Percentiles rank a stretch among this genome's conserved stretches.
Evolutionary conservation across 2,329 filamentous ascomycete genomes (phyloP).

Genomic region (Aspergillus glaucus): DNA sequence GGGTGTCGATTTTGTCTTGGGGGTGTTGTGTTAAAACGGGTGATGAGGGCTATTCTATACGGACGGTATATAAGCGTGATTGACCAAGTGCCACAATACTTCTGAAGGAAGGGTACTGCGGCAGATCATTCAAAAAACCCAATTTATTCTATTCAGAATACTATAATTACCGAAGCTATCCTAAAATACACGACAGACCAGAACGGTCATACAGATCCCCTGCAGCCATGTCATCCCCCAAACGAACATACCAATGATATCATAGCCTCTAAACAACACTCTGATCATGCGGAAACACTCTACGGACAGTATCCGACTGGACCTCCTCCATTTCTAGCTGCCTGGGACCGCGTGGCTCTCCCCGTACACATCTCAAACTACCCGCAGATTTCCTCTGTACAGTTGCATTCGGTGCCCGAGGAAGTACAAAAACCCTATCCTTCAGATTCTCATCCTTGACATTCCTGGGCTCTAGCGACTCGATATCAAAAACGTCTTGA

Average conservation of each 20-base stretch:
- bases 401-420: constrained; percentile 14
- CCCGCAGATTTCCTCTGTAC: constrained; percentile 2
- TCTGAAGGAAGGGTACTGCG: background rate
- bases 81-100: background rate
- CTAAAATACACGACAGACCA: background rate
- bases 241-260: too few species aligned
- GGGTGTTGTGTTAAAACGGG: constrained; percentile 3
- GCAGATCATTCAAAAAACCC: background rate
- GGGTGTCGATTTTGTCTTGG: constrained; percentile 23
- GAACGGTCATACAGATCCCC: too few species aligned
- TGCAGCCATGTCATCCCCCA: too few species aligned
- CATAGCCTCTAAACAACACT: too few species aligned
- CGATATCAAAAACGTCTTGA: constrained; percentile 17
- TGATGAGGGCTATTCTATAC: background rate
- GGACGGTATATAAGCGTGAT: background rate
- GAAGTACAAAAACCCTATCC: constrained; percentile 15
- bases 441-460: background rate
- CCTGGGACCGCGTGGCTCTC: background rate
- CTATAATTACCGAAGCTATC: background rate
- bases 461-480: constrained; percentile 5
- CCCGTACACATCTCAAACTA: background rate
- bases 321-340: background rate
- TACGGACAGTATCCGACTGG: background rate
- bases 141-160: background rate
- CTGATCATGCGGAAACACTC: background rate